These are phyloP conservation scores for Penicillium sp. DNA, from an alignment of 2,329 filamentous ascomycete species.

Conservation along the genomic window DNA sequence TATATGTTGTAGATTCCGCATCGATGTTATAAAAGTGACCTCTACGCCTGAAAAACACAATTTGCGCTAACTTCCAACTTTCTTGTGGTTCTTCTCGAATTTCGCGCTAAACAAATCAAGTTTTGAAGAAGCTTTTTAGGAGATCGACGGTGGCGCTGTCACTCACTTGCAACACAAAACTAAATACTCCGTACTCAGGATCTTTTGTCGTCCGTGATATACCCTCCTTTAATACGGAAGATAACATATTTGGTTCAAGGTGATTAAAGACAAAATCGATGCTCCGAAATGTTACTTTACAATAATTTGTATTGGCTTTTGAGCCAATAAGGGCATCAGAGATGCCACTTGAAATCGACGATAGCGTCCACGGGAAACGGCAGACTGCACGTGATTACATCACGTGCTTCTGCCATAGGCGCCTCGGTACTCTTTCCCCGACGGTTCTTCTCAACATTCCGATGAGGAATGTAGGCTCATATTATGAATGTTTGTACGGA, in stretches of 20 bases:
- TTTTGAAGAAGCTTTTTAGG: constrained; percentile 6
- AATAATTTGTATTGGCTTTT: neutral
- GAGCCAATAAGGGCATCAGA: too few relatives aligned
- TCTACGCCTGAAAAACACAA: neutral
- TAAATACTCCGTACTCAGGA: too few relatives aligned
- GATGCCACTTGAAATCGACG: too few relatives aligned
- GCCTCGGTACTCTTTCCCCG: neutral
- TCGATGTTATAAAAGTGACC: neutral
- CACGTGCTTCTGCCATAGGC: neutral
- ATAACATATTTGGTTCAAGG: too few relatives aligned
- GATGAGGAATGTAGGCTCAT: neutral
- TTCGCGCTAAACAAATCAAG: neutral
- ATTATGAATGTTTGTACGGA: too few relatives aligned
- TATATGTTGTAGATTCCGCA: neutral
- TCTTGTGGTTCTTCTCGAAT: neutral
- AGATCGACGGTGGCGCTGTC: constrained; percentile 12
- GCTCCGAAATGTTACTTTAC: neutral
- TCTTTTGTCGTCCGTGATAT: neutral
- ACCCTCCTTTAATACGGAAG: neutral
- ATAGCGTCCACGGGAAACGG: too few relatives aligned
- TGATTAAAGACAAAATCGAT: too few relatives aligned
- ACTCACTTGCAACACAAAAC: neutral
- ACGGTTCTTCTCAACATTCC: neutral
- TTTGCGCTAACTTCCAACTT: neutral
- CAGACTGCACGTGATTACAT: neutral